A percentile compares a stretch with the other conserved stretches of the same genome.
These are phyloP conservation scores for Lipomyces oligophaga DNA, from an alignment of 805 yeast species.

Conservation along the genomic window DNA sequence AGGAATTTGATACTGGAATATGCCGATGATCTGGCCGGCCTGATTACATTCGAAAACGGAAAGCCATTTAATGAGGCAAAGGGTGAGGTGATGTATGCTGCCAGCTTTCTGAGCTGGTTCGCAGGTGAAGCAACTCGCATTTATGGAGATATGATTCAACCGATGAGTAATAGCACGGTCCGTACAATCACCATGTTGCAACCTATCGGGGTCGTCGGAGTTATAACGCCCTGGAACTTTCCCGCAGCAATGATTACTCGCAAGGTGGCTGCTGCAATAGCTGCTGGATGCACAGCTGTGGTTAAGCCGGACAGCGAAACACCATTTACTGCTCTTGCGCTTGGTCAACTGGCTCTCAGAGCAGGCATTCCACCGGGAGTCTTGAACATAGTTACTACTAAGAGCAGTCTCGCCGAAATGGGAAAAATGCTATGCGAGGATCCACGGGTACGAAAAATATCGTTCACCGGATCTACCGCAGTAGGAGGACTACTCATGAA, in stretches of 20 bases:
- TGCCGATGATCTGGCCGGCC: conserved; percentile 59
- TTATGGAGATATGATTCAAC: conserved; percentile 58
- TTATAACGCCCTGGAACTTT: conserved; percentile 81
- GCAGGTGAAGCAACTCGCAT: conserved; percentile 75
- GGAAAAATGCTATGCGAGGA: conserved; percentile 54
- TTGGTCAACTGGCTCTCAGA: conserved; percentile 55
- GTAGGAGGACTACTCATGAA: conserved; percentile 66
- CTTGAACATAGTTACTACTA: conserved; percentile 55
- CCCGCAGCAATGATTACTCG: conserved; percentile 52
- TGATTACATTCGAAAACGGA: conserved; percentile 70
- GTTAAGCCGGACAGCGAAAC: conserved; percentile 76
- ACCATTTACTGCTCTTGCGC: conserved; percentile 67
- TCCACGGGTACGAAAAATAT: conserved; percentile 56
- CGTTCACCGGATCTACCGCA: conserved; percentile 75
- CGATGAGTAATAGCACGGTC: conserved; percentile 32
- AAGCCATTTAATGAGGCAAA: conserved; percentile 66
- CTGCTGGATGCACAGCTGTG: conserved; percentile 75
- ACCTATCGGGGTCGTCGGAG: conserved; percentile 80
- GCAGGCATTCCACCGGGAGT: conserved; percentile 75
- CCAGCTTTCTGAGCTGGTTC: conserved; percentile 85
- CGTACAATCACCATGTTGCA: conserved; percentile 60
- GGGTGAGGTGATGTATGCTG: conserved; percentile 65
- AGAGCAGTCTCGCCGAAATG: conserved; percentile 37
- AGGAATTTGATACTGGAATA: conserved; percentile 54
- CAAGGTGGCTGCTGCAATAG: conserved; percentile 65